Evolutionary conservation across 768 basidiomycete genomes (phyloP).

Genomic region (Postia placenta): DNA sequence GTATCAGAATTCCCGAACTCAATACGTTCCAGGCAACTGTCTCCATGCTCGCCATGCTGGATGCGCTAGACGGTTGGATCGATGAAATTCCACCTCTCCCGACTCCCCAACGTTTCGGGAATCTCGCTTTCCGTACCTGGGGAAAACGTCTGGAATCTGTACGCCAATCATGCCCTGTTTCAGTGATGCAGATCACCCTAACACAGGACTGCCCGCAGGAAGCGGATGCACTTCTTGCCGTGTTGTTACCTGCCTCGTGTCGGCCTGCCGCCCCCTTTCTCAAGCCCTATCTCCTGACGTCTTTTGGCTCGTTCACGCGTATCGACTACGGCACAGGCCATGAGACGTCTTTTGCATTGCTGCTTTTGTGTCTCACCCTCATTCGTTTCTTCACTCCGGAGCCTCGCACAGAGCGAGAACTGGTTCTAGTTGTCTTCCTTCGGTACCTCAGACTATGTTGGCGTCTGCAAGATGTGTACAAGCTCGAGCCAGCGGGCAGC

Average conservation of each 20-base stretch:
- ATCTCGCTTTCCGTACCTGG: constrained; percentile 87
- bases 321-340: constrained; percentile 98
- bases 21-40: constrained; percentile 35
- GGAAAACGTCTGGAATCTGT: constrained; percentile 75
- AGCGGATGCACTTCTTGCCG: constrained; percentile 42
- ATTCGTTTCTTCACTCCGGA: constrained; percentile 56
- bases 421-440: constrained; percentile 58
- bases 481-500: constrained; percentile 91
- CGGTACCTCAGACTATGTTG: constrained; percentile 82
- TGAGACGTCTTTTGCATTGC: constrained; percentile 82
- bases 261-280: constrained; percentile 51
- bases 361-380: constrained; percentile 68
- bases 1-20: constrained; percentile 7
- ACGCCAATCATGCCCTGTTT: constrained; percentile 14
- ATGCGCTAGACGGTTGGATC: constrained; percentile 67
- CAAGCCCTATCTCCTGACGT: constrained; percentile 70
- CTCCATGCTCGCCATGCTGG: constrained; percentile 50
- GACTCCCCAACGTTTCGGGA: constrained; percentile 84
- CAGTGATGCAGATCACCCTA: constrained; percentile 2
- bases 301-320: constrained; percentile 86
- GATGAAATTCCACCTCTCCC: constrained; percentile 71
- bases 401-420: constrained; percentile 53
- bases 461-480: constrained; percentile 83
- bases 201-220: constrained; percentile 34
- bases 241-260: constrained; percentile 42